Percentiles rank a stretch among this genome's conserved stretches.
Evolutionary conservation across 768 basidiomycete genomes (phyloP).

Genomic region (Boletus rubescentipes): DNA sequence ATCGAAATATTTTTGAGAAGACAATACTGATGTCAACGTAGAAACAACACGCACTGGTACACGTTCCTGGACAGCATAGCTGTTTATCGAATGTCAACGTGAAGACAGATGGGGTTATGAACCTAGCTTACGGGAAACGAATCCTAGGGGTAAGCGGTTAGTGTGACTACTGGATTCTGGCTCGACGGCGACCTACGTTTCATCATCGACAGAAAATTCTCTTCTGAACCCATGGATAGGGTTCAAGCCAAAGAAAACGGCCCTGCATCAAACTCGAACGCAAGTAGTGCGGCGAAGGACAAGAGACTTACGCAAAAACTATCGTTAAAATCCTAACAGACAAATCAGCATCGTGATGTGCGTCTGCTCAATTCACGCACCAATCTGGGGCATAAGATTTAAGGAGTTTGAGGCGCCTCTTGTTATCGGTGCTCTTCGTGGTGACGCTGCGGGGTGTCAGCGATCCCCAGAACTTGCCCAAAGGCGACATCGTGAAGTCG

Average conservation of each 20-base stretch:
- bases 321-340: conserved; percentile 63
- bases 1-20: neutral
- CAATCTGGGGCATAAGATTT: conserved; percentile 76
- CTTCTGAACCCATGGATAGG: conserved; percentile 71
- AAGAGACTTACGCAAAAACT: conserved; percentile 52
- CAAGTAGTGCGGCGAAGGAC: neutral
- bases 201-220: conserved; percentile 76
- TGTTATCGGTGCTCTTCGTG: conserved; percentile 22
- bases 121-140: conserved; percentile 22
- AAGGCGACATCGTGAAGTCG: conserved; percentile 14
- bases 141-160: conserved; percentile 16
- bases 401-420: conserved; percentile 43
- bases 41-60: conserved; percentile 56
- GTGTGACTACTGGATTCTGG: conserved; percentile 11
- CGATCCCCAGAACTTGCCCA: conserved; percentile 7
- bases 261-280: conserved; percentile 37
- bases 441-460: conserved; percentile 3
- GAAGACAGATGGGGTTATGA: neutral
- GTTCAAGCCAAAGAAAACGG: conserved; percentile 60
- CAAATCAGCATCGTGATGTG: neutral
- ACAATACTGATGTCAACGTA: neutral
- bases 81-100: conserved; percentile 27
- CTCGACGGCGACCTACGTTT: conserved; percentile 45
- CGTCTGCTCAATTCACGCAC: conserved; percentile 38
- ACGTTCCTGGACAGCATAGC: conserved; percentile 73